These are phyloP conservation scores for Candolleomyces aberdarensis DNA, from an alignment of 768 basidiomycete species.

Conservation along the genomic window DNA sequence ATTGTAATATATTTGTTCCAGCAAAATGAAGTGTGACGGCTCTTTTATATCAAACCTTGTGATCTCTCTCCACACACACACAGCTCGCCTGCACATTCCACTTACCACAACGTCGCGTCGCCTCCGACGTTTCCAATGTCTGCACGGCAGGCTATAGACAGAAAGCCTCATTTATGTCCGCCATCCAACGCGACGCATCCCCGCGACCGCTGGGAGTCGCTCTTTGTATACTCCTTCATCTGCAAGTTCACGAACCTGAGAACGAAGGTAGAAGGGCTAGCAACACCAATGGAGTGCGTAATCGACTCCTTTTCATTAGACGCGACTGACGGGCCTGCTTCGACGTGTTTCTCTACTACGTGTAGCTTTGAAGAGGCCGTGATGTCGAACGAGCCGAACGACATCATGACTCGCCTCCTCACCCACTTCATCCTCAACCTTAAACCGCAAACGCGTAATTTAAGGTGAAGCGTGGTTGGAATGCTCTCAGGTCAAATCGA, in stretches of 20 bases:
- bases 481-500: slow-evolving; percentile 7
- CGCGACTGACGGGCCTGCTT: slow-evolving; percentile 6
- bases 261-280: slow-evolving; percentile 73
- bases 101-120: slow-evolving; percentile 30
- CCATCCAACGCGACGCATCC: slow-evolving; percentile 71
- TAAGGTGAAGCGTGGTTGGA: slow-evolving; percentile 60
- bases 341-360: slow-evolving; percentile 25
- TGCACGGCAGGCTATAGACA: slow-evolving; percentile 23
- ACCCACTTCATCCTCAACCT: slow-evolving; percentile 78
- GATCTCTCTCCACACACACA: slow-evolving; percentile 24
- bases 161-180: slow-evolving; percentile 49
- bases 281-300: slow-evolving; percentile 82
- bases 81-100: slow-evolving; percentile 20
- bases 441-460: slow-evolving; percentile 85
- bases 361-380: slow-evolving; percentile 78
- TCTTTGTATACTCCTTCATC: slow-evolving; percentile 85
- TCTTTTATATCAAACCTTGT: slow-evolving; percentile 28
- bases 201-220: slow-evolving; percentile 79
- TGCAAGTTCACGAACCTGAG: slow-evolving; percentile 77
- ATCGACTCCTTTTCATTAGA: slow-evolving; percentile 1
- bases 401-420: slow-evolving; percentile 70
- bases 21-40: slow-evolving; percentile 35
- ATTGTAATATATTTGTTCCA: slow-evolving; percentile 55
- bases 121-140: slow-evolving; percentile 34
- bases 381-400: slow-evolving; percentile 66